Evolutionary conservation across 202 grass and related monocot genomes (phyloP).

Genomic region (Panicum virgatum): DNA sequence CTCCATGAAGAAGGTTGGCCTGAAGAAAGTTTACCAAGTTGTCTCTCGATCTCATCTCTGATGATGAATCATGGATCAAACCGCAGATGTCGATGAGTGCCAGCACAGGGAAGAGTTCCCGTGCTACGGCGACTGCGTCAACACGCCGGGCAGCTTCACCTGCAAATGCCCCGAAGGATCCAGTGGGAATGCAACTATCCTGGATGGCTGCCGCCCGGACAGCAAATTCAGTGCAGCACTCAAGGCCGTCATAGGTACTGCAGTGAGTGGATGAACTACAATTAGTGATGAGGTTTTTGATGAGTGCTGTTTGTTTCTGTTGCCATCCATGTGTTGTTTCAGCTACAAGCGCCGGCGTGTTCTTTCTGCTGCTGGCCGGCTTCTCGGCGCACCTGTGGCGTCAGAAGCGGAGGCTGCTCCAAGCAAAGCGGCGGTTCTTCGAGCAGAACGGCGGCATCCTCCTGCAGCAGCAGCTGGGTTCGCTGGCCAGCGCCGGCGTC

Average conservation of each 20-base stretch:
- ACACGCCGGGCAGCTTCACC: constrained; percentile 25
- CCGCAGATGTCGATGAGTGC: constrained; percentile 33
- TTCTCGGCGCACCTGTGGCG: not conserved
- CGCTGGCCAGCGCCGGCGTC: constrained; percentile 8
- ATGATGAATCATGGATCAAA: too few relatives aligned
- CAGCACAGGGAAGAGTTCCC: not conserved
- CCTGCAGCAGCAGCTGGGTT: constrained; percentile 26
- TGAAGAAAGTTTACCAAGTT: too few relatives aligned
- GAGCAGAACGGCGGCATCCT: constrained; percentile 40
- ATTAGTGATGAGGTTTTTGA: too few relatives aligned
- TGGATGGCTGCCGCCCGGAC: constrained; percentile 10
- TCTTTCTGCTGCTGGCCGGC: not conserved
- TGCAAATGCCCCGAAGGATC: constrained; percentile 27
- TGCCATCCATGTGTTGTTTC: not conserved
- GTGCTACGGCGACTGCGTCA: constrained; percentile 27
- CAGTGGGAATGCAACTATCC: not conserved
- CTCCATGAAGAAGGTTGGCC: too few relatives aligned
- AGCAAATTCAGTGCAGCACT: not conserved
- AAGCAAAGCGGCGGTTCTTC: constrained; percentile 24
- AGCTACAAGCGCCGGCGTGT: not conserved
- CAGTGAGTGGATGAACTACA: not conserved
- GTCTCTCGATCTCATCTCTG: too few relatives aligned
- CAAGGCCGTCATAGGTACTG: not conserved
- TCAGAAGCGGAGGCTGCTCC: constrained; percentile 12
- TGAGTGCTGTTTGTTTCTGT: too few relatives aligned